phyloP scores from a whole-genome alignment of 305 asterid species.

The Euphrasia arctica region DNA sequence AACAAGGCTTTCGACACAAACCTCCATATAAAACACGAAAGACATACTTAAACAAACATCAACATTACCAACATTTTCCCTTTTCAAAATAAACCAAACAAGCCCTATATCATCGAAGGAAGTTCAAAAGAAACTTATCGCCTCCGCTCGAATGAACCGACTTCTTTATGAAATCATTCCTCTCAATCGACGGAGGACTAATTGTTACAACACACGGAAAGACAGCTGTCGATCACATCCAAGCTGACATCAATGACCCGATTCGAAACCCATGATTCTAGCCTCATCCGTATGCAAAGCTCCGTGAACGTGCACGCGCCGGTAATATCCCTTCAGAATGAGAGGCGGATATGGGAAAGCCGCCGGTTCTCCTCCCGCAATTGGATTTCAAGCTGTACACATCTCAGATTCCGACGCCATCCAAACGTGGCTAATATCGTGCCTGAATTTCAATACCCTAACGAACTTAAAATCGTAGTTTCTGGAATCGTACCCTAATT shows the following conservation, averaged over 20 bases:
- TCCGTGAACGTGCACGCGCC: constrained; percentile 61
- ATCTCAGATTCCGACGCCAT: constrained; percentile 37
- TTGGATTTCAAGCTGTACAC: constrained; percentile 52
- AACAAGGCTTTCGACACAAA: constrained; percentile 42
- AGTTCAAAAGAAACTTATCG: constrained; percentile 43
- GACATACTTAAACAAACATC: neutral
- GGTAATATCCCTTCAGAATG: constrained; percentile 35
- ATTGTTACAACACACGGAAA: constrained; percentile 41
- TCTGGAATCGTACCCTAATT: constrained; percentile 28
- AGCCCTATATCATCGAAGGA: constrained; percentile 54
- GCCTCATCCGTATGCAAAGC: constrained; percentile 43
- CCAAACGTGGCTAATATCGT: constrained; percentile 33
- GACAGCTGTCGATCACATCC: constrained; percentile 48
- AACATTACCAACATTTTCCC: constrained; percentile 34
- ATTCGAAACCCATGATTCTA: constrained; percentile 44
- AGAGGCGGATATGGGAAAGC: constrained; percentile 47
- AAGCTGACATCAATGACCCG: constrained; percentile 31
- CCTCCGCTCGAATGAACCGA: constrained; percentile 41
- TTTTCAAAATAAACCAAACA: constrained; percentile 48
- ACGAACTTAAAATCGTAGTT: constrained; percentile 64
- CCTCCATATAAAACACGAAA: constrained; percentile 50
- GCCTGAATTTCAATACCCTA: constrained; percentile 51
- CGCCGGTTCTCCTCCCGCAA: constrained; percentile 50
- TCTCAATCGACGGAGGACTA: constrained; percentile 38
- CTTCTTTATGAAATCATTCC: constrained; percentile 33